Evolutionary conservation across 2,329 filamentous ascomycete genomes (phyloP).

Genomic region (Scedosporium boydii): DNA sequence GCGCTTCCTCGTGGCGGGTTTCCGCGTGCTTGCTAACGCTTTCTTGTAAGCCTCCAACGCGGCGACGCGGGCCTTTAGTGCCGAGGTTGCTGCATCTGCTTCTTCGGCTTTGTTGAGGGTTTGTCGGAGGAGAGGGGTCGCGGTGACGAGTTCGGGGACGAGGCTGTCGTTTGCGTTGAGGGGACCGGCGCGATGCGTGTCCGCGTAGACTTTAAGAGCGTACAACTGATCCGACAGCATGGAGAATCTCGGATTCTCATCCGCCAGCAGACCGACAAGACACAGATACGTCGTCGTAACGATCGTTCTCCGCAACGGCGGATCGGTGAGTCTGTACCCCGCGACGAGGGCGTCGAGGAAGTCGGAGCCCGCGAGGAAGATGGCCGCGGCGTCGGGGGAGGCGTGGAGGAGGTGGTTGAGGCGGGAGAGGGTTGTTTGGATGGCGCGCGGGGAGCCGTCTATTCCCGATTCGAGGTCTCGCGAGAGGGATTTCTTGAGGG

Average conservation of each 20-base stretch:
- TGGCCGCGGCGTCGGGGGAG: slow-evolving; percentile 45
- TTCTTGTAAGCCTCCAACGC: slow-evolving; percentile 52
- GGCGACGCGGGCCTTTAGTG: slow-evolving; percentile 50
- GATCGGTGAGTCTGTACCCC: slow-evolving; percentile 56
- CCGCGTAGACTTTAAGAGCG: slow-evolving; percentile 62
- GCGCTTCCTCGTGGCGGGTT: slow-evolving; percentile 38
- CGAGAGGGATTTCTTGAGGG: slow-evolving; percentile 53
- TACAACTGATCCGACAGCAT: slow-evolving; percentile 78
- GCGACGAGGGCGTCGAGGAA: slow-evolving; percentile 68
- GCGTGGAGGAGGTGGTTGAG: slow-evolving; percentile 56
- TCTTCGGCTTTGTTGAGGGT: slow-evolving; percentile 44
- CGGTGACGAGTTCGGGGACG: slow-evolving; percentile 72
- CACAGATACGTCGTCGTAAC: slow-evolving; percentile 68
- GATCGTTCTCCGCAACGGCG: slow-evolving; percentile 55
- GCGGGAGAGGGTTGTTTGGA: slow-evolving; percentile 44
- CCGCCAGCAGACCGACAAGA: slow-evolving; percentile 59
- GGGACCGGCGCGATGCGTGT: slow-evolving; percentile 48
- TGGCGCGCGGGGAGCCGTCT: slow-evolving; percentile 41
- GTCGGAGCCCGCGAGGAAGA: slow-evolving; percentile 78
- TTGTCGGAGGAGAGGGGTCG: slow-evolving; percentile 63
- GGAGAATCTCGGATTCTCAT: slow-evolving; percentile 58
- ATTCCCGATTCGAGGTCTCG: slow-evolving; percentile 52
- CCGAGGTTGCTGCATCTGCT: slow-evolving; percentile 38
- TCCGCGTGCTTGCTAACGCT: slow-evolving; percentile 36
- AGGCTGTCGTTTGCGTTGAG: slow-evolving; percentile 57